These are phyloP conservation scores for Fusarium avenaceum DNA, from an alignment of 2,329 filamentous ascomycete genomes.

Conservation along the genomic window DNA sequence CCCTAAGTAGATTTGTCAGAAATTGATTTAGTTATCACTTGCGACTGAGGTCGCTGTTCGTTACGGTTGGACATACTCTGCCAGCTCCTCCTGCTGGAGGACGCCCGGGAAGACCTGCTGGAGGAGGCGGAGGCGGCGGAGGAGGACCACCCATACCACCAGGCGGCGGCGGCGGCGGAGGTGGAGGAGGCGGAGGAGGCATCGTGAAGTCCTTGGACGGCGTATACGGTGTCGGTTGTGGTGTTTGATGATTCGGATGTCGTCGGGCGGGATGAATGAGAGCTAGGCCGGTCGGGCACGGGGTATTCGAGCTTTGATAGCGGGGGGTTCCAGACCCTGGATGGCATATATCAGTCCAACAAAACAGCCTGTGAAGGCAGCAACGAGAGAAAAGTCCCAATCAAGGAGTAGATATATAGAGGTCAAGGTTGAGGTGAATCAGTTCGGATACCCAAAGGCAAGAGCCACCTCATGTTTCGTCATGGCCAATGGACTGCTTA, in stretches of 20 bases:
- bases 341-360: conserved; percentile 15
- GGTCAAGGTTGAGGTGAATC: conserved; percentile 34
- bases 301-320: conserved; percentile 32
- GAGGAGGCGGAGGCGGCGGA: conserved; percentile 39
- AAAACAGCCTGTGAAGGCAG: not conserved
- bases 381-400: conserved; percentile 7
- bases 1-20: conserved; percentile 67
- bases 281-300: conserved; percentile 14
- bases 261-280: conserved; percentile 31
- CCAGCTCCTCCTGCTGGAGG: conserved; percentile 65
- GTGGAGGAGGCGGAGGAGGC: conserved; percentile 75
- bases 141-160: conserved; percentile 42
- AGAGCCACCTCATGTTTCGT: conserved; percentile 47
- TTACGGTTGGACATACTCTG: conserved; percentile 66
- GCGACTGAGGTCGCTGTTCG: not conserved
- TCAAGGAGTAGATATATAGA: conserved; percentile 16
- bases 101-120: conserved; percentile 68
- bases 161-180: conserved; percentile 74
- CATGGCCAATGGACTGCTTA: conserved; percentile 46
- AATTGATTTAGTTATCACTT: not conserved
- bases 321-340: conserved; percentile 21
- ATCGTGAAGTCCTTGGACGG: conserved; percentile 43
- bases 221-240: conserved; percentile 14
- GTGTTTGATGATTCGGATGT: conserved; percentile 30
- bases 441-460: conserved; percentile 27